phyloP scores from a whole-genome alignment of 2,329 filamentous ascomycete genomes.

The Aspergillus ustus region DNA sequence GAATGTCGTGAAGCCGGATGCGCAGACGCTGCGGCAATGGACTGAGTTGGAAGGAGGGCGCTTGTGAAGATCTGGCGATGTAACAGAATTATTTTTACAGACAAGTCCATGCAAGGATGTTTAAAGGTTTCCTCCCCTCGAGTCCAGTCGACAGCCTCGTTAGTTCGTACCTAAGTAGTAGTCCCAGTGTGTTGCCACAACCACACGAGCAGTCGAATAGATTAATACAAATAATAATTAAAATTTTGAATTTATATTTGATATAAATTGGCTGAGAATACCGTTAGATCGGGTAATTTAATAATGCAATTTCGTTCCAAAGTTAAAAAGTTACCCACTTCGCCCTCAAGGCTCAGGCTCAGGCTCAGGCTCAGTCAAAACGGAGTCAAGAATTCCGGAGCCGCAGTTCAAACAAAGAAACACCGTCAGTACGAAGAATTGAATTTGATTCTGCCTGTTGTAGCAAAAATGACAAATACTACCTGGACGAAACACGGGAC shows the following conservation, averaged over 20 bases:
- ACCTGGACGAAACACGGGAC: background rate
- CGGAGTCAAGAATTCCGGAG: constrained; percentile 1
- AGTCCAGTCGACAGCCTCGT: background rate
- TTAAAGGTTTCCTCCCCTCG: background rate
- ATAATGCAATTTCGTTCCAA: constrained; percentile 4
- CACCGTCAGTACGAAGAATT: background rate
- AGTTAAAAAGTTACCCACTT: background rate
- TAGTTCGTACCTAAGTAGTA: background rate
- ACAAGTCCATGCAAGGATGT: background rate
- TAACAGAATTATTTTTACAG: constrained; percentile 5
- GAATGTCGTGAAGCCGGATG: constrained; percentile 27
- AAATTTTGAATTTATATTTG: background rate
- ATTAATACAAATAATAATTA: constrained; percentile 1
- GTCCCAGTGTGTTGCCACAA: background rate
- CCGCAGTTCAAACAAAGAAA: constrained; percentile 10
- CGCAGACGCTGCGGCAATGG: constrained; percentile 24
- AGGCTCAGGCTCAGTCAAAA: background rate
- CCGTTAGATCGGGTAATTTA: constrained; percentile 27
- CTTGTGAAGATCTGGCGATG: background rate
- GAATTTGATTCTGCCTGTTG: background rate
- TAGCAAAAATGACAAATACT: background rate
- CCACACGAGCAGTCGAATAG: background rate
- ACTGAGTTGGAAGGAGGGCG: constrained; percentile 13
- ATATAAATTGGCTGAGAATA: background rate
- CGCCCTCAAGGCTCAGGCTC: background rate